phyloP scores from a whole-genome alignment of 2,329 filamentous ascomycete species.

The Cordyceps militaris region DNA sequence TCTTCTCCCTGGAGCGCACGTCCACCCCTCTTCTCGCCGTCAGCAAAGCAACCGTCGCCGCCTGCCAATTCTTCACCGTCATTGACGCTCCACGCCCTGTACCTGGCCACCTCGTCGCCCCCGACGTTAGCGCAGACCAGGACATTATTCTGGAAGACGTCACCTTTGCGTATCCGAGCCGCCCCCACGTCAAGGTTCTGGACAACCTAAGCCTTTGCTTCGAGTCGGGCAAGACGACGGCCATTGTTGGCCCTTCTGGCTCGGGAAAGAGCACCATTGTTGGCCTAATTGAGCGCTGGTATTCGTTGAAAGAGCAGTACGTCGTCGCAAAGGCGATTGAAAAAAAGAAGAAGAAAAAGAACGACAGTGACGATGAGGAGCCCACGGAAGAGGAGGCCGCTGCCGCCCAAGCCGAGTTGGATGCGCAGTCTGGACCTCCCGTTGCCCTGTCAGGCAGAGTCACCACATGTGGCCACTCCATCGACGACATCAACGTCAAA shows the following conservation, averaged over 20 bases:
- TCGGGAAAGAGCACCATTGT: slow-evolving; percentile 71
- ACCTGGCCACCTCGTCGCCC: slow-evolving; percentile 29
- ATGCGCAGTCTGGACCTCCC: slow-evolving; percentile 33
- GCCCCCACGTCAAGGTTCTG: slow-evolving; percentile 57
- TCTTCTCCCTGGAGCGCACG: slow-evolving; percentile 49
- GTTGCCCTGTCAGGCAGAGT: slow-evolving; percentile 42
- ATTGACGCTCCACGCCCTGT: slow-evolving; percentile 40
- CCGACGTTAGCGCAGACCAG: slow-evolving; percentile 31
- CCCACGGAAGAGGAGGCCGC: slow-evolving; percentile 25
- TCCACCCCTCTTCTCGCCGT: slow-evolving; percentile 53
- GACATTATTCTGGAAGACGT: slow-evolving; percentile 51
- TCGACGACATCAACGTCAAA: slow-evolving; percentile 54
- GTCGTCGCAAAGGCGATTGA: slow-evolving; percentile 35
- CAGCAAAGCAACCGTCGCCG: slow-evolving; percentile 50
- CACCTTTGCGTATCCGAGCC: slow-evolving; percentile 65
- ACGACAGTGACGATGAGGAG: slow-evolving; percentile 19
- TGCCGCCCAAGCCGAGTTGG: slow-evolving; percentile 18
- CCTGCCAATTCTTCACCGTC: slow-evolving; percentile 50
- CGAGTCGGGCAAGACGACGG: slow-evolving; percentile 59
- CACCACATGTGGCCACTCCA: slow-evolving; percentile 42
- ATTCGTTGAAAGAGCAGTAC: slow-evolving; percentile 50
- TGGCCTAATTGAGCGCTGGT: slow-evolving; percentile 65
- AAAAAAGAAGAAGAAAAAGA: slow-evolving; percentile 29
- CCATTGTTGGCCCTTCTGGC: slow-evolving; percentile 67
- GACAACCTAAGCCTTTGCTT: slow-evolving; percentile 52